Evolutionary conservation across 768 basidiomycete species (phyloP).

Genomic region (Boletellus sp.): DNA sequence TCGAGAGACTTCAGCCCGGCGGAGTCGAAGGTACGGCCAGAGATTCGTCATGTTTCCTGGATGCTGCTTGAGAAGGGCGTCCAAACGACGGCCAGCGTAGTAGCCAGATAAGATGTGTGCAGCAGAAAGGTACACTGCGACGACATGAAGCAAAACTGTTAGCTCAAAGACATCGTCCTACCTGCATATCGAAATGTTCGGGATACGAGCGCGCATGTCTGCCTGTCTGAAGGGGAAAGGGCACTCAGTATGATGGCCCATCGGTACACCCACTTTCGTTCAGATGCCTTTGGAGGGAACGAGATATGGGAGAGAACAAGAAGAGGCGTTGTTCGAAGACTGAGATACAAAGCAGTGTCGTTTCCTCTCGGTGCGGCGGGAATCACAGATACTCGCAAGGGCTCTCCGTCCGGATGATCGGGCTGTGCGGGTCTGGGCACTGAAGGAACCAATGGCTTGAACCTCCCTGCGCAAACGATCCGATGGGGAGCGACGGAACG

Average conservation of each 20-base stretch:
- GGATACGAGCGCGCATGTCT: constrained; percentile 50
- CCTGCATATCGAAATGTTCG: constrained; percentile 63
- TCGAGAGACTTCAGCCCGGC: constrained; percentile 40
- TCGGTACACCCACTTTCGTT: constrained; percentile 50
- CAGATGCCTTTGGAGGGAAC: constrained; percentile 55
- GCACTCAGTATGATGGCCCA: constrained; percentile 55
- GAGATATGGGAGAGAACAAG: constrained; percentile 41
- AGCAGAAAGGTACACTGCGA: constrained; percentile 62
- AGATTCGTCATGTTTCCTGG: constrained; percentile 51
- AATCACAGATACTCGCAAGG: no score
- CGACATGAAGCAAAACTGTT: constrained; percentile 1
- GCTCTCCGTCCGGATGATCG: not conserved
- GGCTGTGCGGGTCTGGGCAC: not conserved
- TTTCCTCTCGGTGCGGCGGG: not conserved
- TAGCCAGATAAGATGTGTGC: constrained; percentile 40
- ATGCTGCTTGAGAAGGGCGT: constrained; percentile 35
- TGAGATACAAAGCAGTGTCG: not conserved
- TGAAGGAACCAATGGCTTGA: constrained; percentile 13
- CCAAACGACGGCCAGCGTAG: constrained; percentile 51
- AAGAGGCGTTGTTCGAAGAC: not conserved
- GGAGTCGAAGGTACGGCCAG: constrained; percentile 66
- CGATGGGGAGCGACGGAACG: not conserved
- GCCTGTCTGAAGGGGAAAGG: constrained; percentile 43
- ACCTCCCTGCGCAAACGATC: constrained; percentile 5
- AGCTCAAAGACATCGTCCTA: constrained; percentile 19